Evolutionary conservation across 176 grass and related monocot genomes (phyloP).

Genomic region (Pontederia paniculata): DNA sequence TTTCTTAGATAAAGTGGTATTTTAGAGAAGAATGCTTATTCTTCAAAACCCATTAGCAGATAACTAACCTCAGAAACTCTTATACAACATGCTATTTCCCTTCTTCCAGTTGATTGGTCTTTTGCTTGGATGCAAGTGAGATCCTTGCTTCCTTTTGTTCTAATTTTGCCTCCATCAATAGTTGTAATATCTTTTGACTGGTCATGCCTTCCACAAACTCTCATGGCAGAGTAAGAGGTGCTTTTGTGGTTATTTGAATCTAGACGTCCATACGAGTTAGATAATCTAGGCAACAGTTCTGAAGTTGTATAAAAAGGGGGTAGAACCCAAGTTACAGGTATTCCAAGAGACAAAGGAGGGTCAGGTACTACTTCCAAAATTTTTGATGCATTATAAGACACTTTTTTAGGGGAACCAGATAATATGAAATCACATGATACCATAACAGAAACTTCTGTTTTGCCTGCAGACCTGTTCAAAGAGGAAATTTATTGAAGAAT

Average conservation of each 20-base stretch:
- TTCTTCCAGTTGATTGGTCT: slow-evolving; percentile 68
- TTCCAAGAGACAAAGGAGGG: slow-evolving; percentile 70
- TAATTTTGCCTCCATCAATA: slow-evolving; percentile 66
- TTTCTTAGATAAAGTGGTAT: neutral
- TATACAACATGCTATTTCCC: slow-evolving; percentile 86
- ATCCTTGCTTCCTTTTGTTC: slow-evolving; percentile 56
- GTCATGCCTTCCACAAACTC: slow-evolving; percentile 34
- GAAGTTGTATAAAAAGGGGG: slow-evolving; percentile 74
- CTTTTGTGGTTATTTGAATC: slow-evolving; percentile 25
- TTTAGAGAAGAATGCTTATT: neutral
- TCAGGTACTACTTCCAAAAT: slow-evolving; percentile 63
- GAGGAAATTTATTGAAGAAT: slow-evolving; percentile 5
- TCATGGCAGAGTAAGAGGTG: slow-evolving; percentile 59
- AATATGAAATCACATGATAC: slow-evolving; percentile 70
- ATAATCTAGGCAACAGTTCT: slow-evolving; percentile 51
- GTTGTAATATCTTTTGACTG: slow-evolving; percentile 32
- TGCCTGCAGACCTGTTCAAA: slow-evolving; percentile 63
- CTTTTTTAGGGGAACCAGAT: slow-evolving; percentile 38
- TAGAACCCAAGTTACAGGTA: slow-evolving; percentile 76
- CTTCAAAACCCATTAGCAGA: neutral
- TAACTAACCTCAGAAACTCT: slow-evolving; percentile 76
- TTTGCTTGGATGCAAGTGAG: slow-evolving; percentile 81
- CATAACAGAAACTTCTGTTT: slow-evolving; percentile 63
- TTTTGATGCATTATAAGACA: slow-evolving; percentile 66
- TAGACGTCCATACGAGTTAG: slow-evolving; percentile 27